Evolutionary conservation across 1,284 basidiomycete genomes (phyloP).

Genomic region (Xerocomus nothofagi): DNA sequence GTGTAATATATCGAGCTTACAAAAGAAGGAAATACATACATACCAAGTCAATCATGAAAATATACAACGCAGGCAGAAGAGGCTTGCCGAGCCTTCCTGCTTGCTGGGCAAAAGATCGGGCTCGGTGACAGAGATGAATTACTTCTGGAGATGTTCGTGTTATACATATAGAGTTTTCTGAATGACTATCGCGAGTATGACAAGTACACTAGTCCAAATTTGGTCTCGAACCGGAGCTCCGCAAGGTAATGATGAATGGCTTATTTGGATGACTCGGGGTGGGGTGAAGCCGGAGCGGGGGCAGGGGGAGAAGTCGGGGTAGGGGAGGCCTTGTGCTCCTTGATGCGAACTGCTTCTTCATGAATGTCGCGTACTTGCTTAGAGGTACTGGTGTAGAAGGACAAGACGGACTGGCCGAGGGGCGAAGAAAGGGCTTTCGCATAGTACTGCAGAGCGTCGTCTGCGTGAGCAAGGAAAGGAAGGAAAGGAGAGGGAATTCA

Average conservation of each 20-base stretch:
- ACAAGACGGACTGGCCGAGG: conserved; percentile 71
- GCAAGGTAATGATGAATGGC: not conserved
- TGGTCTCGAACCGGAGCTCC: not conserved
- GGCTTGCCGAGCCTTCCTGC: not conserved
- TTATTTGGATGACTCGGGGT: conserved; percentile 15
- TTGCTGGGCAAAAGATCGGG: not conserved
- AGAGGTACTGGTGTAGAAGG: conserved; percentile 77
- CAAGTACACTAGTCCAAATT: conserved; percentile 9
- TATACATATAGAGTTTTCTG: not conserved
- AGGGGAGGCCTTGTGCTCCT: conserved; percentile 50
- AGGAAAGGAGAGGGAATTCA: conserved; percentile 33
- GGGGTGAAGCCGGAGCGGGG: conserved; percentile 9
- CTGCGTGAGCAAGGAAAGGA: conserved; percentile 4
- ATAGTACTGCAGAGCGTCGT: conserved; percentile 63
- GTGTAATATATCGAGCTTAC: too few relatives aligned
- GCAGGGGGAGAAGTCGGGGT: conserved; percentile 20
- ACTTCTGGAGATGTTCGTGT: not conserved
- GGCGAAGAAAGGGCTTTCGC: conserved; percentile 70
- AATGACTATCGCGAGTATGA: conserved; percentile 10
- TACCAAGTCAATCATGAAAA: not conserved
- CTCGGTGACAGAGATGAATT: not conserved
- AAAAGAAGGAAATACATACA: not conserved
- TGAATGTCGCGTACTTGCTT: conserved; percentile 86
- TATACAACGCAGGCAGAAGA: conserved; percentile 9
- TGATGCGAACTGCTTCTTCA: conserved; percentile 82